Conservation (phyloP, 768 basidiomycete species). For the Phlegmacium glaucopus region DNA sequence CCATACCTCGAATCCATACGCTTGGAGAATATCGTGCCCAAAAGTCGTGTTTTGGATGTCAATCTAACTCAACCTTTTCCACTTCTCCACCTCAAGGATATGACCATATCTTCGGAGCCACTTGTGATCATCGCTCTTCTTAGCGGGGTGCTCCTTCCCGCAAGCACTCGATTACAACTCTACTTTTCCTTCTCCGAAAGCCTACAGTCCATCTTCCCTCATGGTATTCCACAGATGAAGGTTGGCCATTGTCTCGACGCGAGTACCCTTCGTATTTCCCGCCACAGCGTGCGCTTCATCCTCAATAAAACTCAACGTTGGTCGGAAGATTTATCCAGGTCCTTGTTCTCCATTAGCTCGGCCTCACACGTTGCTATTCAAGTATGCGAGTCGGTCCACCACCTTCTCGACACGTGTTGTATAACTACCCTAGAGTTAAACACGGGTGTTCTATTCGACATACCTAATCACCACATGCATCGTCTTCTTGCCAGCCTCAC, state of each 20-base stretch:
- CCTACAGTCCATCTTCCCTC: slow-evolving; percentile 26
- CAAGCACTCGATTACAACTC: slow-evolving; percentile 25
- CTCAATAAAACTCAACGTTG: slow-evolving; percentile 12
- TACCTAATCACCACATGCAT: slow-evolving; percentile 15
- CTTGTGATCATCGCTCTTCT: slow-evolving; percentile 25
- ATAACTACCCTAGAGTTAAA: slow-evolving; percentile 31
- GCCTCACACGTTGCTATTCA: slow-evolving; percentile 15
- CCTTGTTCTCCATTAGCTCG: slow-evolving; percentile 22
- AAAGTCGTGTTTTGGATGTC: slow-evolving; percentile 3
- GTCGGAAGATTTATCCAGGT: slow-evolving; percentile 15
- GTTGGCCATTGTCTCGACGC: slow-evolving; percentile 1
- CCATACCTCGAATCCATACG: slow-evolving; percentile 30
- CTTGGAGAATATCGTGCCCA: slow-evolving; percentile 28
- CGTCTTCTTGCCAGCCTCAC: slow-evolving; percentile 14
- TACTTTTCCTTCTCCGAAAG: slow-evolving; percentile 22
- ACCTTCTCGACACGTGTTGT: slow-evolving; percentile 17
- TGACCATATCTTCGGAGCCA: slow-evolving; percentile 26
- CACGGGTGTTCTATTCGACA: slow-evolving; percentile 24
- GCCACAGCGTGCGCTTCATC: slow-evolving; percentile 22
- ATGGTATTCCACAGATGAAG: slow-evolving; percentile 12
- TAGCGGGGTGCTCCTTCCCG: slow-evolving; percentile 16
- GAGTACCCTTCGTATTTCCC: slow-evolving; percentile 18
- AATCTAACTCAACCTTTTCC: slow-evolving; percentile 7
- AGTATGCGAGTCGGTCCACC: slow-evolving; percentile 15
- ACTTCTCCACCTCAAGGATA: slow-evolving; percentile 25